These are phyloP conservation scores for Termitomyces sp. DNA, from an alignment of 768 basidiomycete genomes.

Conservation along the genomic window DNA sequence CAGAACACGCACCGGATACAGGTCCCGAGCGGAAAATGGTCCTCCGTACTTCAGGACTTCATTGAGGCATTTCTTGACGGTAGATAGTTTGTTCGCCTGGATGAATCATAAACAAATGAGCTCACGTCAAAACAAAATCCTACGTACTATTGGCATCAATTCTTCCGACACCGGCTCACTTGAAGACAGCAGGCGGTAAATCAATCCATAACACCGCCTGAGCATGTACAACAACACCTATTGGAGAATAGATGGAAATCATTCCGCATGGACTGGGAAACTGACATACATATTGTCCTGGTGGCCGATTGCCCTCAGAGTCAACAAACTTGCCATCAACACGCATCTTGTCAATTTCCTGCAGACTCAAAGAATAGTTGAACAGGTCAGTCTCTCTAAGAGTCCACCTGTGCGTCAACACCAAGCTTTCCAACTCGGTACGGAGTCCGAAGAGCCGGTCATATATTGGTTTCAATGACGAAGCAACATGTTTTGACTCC, in stretches of 20 bases:
- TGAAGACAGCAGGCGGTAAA: slow-evolving; percentile 88
- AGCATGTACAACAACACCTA: slow-evolving; percentile 92
- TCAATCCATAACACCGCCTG: slow-evolving; percentile 92
- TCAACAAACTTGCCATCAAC: slow-evolving; percentile 97
- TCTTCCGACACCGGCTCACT: slow-evolving; percentile 98
- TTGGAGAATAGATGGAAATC: not conserved
- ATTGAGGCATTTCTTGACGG: slow-evolving; percentile 94
- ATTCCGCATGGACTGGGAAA: not conserved
- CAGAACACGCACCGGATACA: slow-evolving; percentile 73
- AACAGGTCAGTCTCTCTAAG: slow-evolving; percentile 89
- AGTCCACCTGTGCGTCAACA: slow-evolving; percentile 95
- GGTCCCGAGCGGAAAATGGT: slow-evolving; percentile 84
- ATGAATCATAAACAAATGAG: not conserved
- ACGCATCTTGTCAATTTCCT: slow-evolving; percentile 96
- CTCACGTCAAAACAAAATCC: not conserved
- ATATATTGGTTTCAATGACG: slow-evolving; percentile 85
- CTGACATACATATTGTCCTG: slow-evolving; percentile 96
- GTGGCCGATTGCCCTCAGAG: slow-evolving; percentile 83
- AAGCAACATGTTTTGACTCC: slow-evolving; percentile 82
- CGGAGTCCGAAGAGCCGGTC: slow-evolving; percentile 86
- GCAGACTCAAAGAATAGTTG: slow-evolving; percentile 89
- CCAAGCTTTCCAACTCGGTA: slow-evolving; percentile 83
- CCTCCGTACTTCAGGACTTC: slow-evolving; percentile 95
- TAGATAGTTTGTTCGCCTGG: slow-evolving; percentile 93
- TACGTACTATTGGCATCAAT: slow-evolving; percentile 83